Evolutionary conservation across 2,329 filamentous ascomycete species (phyloP).

Genomic region (Fulvia fulva): DNA sequence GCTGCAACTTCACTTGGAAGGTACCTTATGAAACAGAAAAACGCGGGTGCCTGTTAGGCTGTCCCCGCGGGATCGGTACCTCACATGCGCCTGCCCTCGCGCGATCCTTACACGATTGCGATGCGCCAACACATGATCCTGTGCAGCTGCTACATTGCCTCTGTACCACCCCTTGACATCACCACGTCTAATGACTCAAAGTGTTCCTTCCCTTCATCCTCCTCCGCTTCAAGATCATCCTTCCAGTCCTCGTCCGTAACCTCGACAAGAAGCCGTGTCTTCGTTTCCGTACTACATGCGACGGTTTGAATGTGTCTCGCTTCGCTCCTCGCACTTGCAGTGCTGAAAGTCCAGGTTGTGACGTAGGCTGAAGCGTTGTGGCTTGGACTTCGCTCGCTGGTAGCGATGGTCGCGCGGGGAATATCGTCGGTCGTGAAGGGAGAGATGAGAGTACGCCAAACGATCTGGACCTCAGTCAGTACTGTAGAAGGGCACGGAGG

Average conservation of each 20-base stretch:
- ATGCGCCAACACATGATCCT: neutral
- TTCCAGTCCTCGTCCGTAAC: conserved; percentile 50
- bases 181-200: conserved; percentile 47
- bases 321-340: conserved; percentile 45
- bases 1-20: too few relatives aligned
- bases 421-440: conserved; percentile 17
- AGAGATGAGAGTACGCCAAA: conserved; percentile 21
- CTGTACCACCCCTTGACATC: too few relatives aligned
- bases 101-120: neutral
- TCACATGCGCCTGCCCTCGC: neutral
- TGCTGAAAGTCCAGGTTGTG: conserved; percentile 31
- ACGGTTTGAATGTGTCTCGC: conserved; percentile 57
- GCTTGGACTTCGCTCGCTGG: conserved; percentile 13
- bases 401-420: conserved; percentile 1
- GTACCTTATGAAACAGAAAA: too few relatives aligned
- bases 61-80: neutral
- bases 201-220: conserved; percentile 50
- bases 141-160: neutral
- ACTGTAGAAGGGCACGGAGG: neutral
- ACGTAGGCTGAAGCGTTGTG: conserved; percentile 15
- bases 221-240: conserved; percentile 52
- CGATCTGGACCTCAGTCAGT: conserved; percentile 11
- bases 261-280: conserved; percentile 58
- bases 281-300: conserved; percentile 57
- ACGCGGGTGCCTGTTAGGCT: neutral